Evolutionary conservation across 306 rosid genomes (phyloP), one percentile per base, ranked within the genome.

Genomic region (Prunus mongolica): DNA sequence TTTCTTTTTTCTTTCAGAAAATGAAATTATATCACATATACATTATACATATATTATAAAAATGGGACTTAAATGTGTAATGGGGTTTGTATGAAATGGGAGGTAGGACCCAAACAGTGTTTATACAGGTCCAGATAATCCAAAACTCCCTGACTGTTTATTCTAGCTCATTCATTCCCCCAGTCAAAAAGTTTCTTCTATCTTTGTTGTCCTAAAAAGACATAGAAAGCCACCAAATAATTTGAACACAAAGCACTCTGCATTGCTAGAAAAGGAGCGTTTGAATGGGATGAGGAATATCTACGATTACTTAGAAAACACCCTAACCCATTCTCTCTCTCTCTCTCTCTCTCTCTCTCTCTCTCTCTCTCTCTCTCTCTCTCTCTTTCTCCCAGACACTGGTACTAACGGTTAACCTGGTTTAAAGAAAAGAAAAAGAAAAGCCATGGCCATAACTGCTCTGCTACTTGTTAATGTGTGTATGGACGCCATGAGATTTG

Each of bases 131-230:
- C 75, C 73, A 63, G 75, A 82, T 78, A 87, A 86, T 71, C 88
- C 88, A 87, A 84, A 89, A 81, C n/a, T 71, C 61, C 61, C 63
- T 67, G 57, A 81, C 90, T 77, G 82, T 72, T 79, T 56, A 76
- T 79, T 78, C 6, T 46, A 28, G 83, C 82, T 51, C 51, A 70
- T 61, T 70, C 69, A 69, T 77, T 69, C 81, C 82, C 83, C 82
- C 84, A 83, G 99, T 96, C 98, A 96, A 96, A 92, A 93, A 90
- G 97, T 76, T 76, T 83, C 82, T 86, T 81, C 82, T 76, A 88
- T 77, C 98, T 95, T 95, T 84, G 86, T 86, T 91, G 90, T 97
- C 98, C 96, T 92, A 89, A 92, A 96, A 96, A 92, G 99, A 96
- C 96, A 84, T 87, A 65, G 89, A 83, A 89, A 89, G 90, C 77